Evolutionary conservation across 805 yeast genomes (phyloP), one percentile per base, ranked within the genome.

Genomic region (Pichia occidentalis): DNA sequence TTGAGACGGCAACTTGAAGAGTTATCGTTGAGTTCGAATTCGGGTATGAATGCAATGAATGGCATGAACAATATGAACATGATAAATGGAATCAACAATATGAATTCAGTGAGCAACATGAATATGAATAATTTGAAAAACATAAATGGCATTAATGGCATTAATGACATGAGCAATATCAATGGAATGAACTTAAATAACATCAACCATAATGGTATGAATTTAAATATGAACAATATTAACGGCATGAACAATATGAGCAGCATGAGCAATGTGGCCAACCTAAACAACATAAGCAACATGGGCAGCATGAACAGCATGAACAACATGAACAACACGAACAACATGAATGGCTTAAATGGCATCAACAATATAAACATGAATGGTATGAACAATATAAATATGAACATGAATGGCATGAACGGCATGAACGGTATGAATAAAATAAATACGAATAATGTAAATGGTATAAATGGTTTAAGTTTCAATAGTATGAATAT

Each of bases 1-100:
- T 42, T 56, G 27, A 48, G 51, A 32, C 59, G 52, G 40, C 61
- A 57, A 29, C 38, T 57, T 16, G 60, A 56, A 22, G 53, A 50
- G 24, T 43, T 56, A 47, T 46, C 58, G 4, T 25, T 54, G 16
- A 48, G 42, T 28, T 17, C 24, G 4, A 18, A 21, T 18, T 24
- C 30, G 4, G 17, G 16, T 20, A 26, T 29, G 6, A 29, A 12
- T 25, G n/a, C 5, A 16, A 36, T 19, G 14, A 36, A 23, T 26
- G 14, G 8, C 13, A 16, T 32, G 7, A 32, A 32, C n/a, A 7
- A 13, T 26, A 28, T 22, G 7, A 28, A 29, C n/a, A 7, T 11
- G 14, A 26, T 14, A 14, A 11, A 14, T 12, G 17, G 17, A 9
- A 9, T 10, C 17, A n/a, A n/a, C 18, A n/a, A n/a, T n/a, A n/a